Conservation (phyloP, 257 asterid species). For the Nicotiana knightiana region DNA sequence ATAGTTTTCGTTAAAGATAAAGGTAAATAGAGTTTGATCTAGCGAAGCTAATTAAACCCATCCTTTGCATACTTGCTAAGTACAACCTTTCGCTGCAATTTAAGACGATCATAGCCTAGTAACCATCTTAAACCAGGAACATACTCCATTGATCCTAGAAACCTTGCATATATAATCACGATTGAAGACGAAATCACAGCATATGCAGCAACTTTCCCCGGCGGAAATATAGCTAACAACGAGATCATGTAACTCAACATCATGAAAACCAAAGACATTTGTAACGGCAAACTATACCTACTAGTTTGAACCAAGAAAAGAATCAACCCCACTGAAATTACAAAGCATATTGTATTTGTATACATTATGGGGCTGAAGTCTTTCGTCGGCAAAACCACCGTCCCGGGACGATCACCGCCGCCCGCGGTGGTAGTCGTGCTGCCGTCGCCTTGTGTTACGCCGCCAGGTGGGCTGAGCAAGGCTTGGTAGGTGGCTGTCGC, state of each 20-base stretch:
- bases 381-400: too few relatives aligned
- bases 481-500: slow-evolving; percentile 7
- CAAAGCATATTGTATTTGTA: too few relatives aligned
- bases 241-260: background rate
- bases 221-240: background rate
- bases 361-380: too few relatives aligned
- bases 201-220: background rate
- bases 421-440: background rate
- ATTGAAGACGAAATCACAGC: background rate
- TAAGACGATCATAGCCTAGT: background rate
- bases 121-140: background rate
- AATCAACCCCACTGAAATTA: too few relatives aligned
- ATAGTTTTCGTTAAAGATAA: too few relatives aligned
- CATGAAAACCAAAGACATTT: background rate
- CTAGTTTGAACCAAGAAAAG: too few relatives aligned
- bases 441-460: background rate
- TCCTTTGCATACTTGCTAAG: background rate
- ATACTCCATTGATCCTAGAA: background rate
- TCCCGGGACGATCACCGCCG: too few relatives aligned
- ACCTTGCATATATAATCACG: background rate
- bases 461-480: background rate
- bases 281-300: too few relatives aligned
- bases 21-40: background rate
- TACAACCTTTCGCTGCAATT: background rate
- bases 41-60: background rate